phyloP scores from a whole-genome alignment of 345 rosid genomes.

The Syzygium oleosum region DNA sequence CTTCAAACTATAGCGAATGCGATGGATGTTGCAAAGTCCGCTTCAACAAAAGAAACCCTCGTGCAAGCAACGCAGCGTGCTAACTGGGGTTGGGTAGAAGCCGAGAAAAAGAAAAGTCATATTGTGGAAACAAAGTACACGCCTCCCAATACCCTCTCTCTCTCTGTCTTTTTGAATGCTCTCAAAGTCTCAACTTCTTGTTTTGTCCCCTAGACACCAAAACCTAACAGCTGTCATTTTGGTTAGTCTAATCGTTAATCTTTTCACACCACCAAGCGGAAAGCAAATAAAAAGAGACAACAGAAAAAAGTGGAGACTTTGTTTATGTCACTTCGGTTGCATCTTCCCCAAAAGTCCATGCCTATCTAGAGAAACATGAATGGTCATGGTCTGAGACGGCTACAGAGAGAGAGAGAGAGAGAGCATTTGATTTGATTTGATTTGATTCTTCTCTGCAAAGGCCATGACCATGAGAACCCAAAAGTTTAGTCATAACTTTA shows the following conservation, averaged over 20 bases:
- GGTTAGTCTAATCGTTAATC: neutral
- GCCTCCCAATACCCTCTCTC: neutral
- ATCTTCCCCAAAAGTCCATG: neutral
- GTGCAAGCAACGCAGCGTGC: neutral
- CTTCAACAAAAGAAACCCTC: neutral
- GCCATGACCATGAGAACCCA: neutral
- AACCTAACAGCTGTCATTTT: conserved; percentile 1
- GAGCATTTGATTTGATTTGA: neutral
- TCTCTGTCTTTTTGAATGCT: neutral
- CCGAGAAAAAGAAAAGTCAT: neutral
- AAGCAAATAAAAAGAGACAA: neutral
- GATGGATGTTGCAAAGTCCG: neutral
- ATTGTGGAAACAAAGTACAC: neutral
- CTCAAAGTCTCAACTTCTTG: neutral
- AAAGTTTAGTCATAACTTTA: neutral
- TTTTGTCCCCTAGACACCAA: neutral
- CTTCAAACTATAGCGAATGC: neutral
- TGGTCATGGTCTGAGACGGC: neutral
- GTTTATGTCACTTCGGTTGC: neutral
- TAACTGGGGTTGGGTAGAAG: neutral
- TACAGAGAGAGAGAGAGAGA: neutral
- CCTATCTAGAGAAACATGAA: neutral
- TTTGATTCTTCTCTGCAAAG: neutral
- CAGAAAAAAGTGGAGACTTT: neutral
- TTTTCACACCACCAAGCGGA: neutral